phyloP scores from a whole-genome alignment of 306 rosid species.

The Morella rubra region DNA sequence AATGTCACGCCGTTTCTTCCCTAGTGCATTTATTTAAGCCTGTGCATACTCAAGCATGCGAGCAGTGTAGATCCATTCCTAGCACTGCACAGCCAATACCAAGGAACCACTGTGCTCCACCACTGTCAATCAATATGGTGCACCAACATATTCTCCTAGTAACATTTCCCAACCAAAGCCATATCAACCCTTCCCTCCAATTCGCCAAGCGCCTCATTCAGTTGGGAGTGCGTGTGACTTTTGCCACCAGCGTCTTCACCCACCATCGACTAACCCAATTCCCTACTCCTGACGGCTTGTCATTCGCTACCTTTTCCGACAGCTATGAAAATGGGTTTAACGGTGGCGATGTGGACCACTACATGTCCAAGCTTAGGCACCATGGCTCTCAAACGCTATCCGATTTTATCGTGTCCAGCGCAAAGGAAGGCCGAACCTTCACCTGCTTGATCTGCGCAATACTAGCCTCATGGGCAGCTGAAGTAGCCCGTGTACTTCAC shows the following conservation, averaged over 20 bases:
- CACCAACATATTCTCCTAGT: conserved; percentile 41
- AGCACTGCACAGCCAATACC: neutral
- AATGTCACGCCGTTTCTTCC: neutral
- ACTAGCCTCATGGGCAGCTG: conserved; percentile 34
- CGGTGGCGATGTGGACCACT: neutral
- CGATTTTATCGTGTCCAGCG: conserved; percentile 8
- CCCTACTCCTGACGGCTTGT: too few relatives aligned
- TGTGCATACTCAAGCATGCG: too few relatives aligned
- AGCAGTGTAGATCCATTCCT: too few relatives aligned
- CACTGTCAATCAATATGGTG: neutral
- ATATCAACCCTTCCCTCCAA: conserved; percentile 50
- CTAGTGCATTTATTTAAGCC: too few relatives aligned
- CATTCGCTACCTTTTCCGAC: too few relatives aligned
- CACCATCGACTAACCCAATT: conserved; percentile 27
- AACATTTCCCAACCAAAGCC: conserved; percentile 47
- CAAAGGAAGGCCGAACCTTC: conserved; percentile 27
- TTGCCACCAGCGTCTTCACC: conserved; percentile 22
- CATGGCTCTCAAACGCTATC: conserved; percentile 28
- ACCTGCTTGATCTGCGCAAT: conserved; percentile 30
- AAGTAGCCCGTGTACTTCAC: conserved; percentile 20
- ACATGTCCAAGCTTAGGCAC: neutral
- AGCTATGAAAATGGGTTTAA: conserved; percentile 34
- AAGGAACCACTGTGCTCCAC: neutral
- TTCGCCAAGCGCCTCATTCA: conserved; percentile 36
- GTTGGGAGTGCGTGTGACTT: conserved; percentile 39